A percentile compares a stretch with the other conserved stretches of the same genome.
Conservation (phyloP, 31 red algal genomes). For the Odonthalia washingtoniensis region DNA sequence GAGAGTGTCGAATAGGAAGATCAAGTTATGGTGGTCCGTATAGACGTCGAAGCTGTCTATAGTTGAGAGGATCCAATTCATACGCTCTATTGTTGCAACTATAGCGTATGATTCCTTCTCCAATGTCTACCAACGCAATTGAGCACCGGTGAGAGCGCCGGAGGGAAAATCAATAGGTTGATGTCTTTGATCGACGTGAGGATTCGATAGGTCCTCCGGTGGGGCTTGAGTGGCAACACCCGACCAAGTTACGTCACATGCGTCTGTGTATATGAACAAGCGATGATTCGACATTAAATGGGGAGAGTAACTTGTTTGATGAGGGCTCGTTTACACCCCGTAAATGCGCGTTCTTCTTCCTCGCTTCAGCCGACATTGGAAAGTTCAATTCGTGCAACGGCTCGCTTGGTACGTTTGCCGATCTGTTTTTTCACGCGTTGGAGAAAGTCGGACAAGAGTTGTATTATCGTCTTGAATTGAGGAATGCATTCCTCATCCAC, state of each 20-base stretch:
- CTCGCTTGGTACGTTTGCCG: no score
- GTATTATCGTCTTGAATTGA: no score
- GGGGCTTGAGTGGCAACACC: slow-evolving; percentile 1
- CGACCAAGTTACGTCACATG: slow-evolving; percentile 34
- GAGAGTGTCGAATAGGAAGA: not conserved
- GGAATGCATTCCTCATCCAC: slow-evolving; percentile 41
- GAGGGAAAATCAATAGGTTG: slow-evolving; percentile 19
- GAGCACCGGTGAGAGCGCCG: not conserved
- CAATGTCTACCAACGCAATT: no score
- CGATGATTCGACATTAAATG: no score
- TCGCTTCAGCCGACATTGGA: no score
- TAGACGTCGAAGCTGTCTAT: not conserved
- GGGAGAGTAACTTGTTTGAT: no score
- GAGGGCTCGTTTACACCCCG: no score
- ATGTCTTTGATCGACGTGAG: slow-evolving; percentile 7
- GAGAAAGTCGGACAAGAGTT: no score
- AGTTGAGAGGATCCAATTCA: not conserved
- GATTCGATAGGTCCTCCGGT: not conserved
- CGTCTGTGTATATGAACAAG: slow-evolving; percentile 43
- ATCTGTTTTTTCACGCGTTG: no score
- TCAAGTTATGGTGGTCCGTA: not conserved
- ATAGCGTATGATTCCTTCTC: slow-evolving; percentile 1
- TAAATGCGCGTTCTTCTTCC: no score
- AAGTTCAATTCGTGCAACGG: no score
- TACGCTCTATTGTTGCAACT: not conserved